Evolutionary conservation across 2,329 filamentous ascomycete species (phyloP).

Genomic region (Aspergillus clavatus): DNA sequence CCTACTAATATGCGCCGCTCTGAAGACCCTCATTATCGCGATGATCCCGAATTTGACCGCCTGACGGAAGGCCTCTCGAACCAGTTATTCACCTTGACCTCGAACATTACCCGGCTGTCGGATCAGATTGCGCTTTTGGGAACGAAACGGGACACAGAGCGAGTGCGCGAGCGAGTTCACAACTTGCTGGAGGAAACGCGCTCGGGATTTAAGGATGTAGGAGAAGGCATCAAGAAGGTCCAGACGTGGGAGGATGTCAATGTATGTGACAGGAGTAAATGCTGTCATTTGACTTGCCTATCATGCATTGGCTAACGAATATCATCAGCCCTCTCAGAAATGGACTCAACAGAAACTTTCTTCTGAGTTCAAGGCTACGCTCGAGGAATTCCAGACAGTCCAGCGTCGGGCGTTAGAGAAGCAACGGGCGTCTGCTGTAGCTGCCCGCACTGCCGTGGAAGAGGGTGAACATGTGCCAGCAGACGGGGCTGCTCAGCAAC

Average conservation of each 20-base stretch:
- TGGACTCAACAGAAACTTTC: constrained; percentile 95
- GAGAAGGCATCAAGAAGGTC: constrained; percentile 88
- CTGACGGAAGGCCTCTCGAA: constrained; percentile 79
- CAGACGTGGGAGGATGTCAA: constrained; percentile 81
- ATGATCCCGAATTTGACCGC: constrained; percentile 86
- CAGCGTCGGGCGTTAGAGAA: constrained; percentile 89
- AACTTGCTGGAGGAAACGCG: constrained; percentile 81
- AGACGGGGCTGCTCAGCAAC: constrained; percentile 47
- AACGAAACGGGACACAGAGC: constrained; percentile 84
- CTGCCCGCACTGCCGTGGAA: constrained; percentile 75
- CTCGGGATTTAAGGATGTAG: constrained; percentile 82
- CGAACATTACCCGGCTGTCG: constrained; percentile 78
- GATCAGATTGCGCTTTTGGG: constrained; percentile 82
- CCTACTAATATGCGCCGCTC: constrained; percentile 62
- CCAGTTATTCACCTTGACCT: constrained; percentile 82
- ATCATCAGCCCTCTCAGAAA: constrained; percentile 75
- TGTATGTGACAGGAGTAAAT: constrained; percentile 45
- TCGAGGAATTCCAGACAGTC: constrained; percentile 88
- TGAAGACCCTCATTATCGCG: constrained; percentile 71
- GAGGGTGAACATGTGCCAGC: constrained; percentile 35
- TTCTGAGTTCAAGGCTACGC: constrained; percentile 82
- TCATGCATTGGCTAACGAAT: constrained; percentile 10
- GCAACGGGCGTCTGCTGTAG: constrained; percentile 77
- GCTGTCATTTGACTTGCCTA: background rate
- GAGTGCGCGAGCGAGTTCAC: constrained; percentile 85